Evolutionary conservation across 2,329 filamentous ascomycete genomes (phyloP).

Genomic region (Paracorniculantispora psalliotae): DNA sequence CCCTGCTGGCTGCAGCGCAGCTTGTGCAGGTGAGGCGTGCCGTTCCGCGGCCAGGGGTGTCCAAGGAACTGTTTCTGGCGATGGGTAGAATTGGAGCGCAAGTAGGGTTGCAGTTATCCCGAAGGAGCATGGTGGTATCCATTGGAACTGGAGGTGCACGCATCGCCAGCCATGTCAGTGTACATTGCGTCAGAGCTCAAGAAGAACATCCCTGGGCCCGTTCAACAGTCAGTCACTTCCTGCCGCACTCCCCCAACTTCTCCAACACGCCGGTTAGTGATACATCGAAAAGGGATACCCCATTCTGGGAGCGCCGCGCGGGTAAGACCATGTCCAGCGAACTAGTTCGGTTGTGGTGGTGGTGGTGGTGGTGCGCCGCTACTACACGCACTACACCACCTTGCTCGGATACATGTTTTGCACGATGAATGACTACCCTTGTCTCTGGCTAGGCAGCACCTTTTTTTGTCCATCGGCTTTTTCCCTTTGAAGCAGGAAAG

Average conservation of each 20-base stretch:
- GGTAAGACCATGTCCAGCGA: background rate
- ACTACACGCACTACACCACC: background rate
- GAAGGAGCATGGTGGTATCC: background rate
- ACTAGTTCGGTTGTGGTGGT: background rate
- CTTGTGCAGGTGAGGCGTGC: background rate
- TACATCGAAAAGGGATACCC: no score
- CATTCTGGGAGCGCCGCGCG: background rate
- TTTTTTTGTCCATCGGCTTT: background rate
- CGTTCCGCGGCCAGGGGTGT: background rate
- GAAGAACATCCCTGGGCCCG: background rate
- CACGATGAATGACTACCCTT: background rate
- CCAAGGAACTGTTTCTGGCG: background rate
- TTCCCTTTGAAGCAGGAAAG: background rate
- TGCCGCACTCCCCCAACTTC: background rate
- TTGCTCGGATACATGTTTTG: background rate
- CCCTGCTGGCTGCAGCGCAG: background rate
- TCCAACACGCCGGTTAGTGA: background rate
- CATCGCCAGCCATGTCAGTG: no score
- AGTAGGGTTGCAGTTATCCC: background rate
- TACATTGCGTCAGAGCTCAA: no score
- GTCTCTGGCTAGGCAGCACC: background rate
- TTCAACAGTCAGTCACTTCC: background rate
- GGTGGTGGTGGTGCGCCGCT: background rate
- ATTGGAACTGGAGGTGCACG: no score
- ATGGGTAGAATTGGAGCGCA: background rate